Evolutionary conservation across 1,139 yeast species (phyloP).

Genomic region (Blastobotrys buckinghamii): DNA sequence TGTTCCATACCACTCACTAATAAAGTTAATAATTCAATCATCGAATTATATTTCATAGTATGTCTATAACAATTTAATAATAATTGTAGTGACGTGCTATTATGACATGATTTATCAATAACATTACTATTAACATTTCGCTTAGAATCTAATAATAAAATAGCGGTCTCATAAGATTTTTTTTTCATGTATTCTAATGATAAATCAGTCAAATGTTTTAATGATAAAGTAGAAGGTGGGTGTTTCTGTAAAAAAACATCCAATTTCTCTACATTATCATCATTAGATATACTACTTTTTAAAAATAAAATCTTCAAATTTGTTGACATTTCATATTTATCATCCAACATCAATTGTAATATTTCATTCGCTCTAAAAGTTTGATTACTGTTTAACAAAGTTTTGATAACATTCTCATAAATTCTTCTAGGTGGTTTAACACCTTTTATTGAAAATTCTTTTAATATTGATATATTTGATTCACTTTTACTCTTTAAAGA

Average conservation of each 20-base stretch:
- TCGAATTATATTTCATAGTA: slow-evolving; percentile 12
- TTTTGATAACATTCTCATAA: slow-evolving; percentile 17
- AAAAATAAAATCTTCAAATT: slow-evolving; percentile 8
- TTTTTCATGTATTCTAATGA: slow-evolving; percentile 18
- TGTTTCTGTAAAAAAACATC: slow-evolving; percentile 3
- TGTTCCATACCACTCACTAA: slow-evolving; percentile 14
- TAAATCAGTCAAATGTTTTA: slow-evolving; percentile 16
- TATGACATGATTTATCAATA: slow-evolving; percentile 19
- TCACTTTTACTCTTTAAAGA: slow-evolving; percentile 7
- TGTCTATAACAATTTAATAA: slow-evolving; percentile 16
- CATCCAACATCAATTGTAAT: slow-evolving; percentile 13
- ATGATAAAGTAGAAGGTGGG: not conserved
- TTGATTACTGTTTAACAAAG: slow-evolving; percentile 10
- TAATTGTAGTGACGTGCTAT: slow-evolving; percentile 17
- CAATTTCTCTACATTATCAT: not conserved
- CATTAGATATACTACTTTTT: not conserved
- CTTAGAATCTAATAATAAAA: slow-evolving; percentile 19
- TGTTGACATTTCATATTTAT: slow-evolving; percentile 13
- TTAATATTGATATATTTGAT: slow-evolving; percentile 15
- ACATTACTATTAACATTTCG: slow-evolving; percentile 11
- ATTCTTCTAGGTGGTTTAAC: slow-evolving; percentile 16
- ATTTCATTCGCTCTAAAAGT: not conserved
- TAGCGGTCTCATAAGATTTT: slow-evolving; percentile 16
- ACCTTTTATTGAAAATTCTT: slow-evolving; percentile 18
- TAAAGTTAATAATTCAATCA: slow-evolving; percentile 9